phyloP scores from a whole-genome alignment of 192 early-diverging fungal genomes.

The Phycomyces blakesleeanus region DNA sequence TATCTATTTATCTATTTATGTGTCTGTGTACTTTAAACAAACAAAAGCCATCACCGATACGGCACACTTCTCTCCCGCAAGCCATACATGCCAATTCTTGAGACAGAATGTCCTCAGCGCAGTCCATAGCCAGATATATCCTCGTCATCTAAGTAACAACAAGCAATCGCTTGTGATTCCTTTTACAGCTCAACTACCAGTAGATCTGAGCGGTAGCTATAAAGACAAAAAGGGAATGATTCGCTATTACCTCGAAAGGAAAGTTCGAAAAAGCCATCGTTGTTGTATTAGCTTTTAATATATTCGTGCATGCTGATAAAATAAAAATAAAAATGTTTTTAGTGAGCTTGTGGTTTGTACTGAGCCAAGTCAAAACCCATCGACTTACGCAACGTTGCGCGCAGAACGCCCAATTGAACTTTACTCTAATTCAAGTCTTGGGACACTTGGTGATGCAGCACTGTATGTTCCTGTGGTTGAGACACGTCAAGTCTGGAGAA shows the following conservation, averaged over 20 bases:
- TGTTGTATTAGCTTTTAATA: no score
- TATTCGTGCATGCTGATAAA: no score
- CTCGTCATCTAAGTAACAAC: not conserved
- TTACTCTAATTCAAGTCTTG: not conserved
- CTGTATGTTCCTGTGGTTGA: conserved; percentile 6
- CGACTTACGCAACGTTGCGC: not conserved
- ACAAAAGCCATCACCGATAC: conserved; percentile 6
- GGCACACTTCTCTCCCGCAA: not conserved
- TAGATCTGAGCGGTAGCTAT: conserved; percentile 12
- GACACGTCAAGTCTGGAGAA: not conserved
- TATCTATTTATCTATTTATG: no score
- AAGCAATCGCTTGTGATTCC: conserved; percentile 4
- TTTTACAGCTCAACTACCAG: conserved; percentile 7
- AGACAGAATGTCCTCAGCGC: not conserved
- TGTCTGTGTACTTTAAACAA: not conserved
- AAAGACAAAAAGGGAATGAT: conserved; percentile 19
- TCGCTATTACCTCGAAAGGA: conserved; percentile 20
- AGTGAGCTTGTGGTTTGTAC: not conserved
- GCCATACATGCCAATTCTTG: conserved; percentile 1
- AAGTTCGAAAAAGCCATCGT: no score
- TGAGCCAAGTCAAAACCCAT: not conserved
- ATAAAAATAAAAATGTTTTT: no score
- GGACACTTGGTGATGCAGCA: conserved; percentile 3
- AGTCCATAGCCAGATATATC: not conserved
- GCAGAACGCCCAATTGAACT: not conserved